phyloP scores from a whole-genome alignment of 352 stramenopile genomes.

The Phytophthora constricta region DNA sequence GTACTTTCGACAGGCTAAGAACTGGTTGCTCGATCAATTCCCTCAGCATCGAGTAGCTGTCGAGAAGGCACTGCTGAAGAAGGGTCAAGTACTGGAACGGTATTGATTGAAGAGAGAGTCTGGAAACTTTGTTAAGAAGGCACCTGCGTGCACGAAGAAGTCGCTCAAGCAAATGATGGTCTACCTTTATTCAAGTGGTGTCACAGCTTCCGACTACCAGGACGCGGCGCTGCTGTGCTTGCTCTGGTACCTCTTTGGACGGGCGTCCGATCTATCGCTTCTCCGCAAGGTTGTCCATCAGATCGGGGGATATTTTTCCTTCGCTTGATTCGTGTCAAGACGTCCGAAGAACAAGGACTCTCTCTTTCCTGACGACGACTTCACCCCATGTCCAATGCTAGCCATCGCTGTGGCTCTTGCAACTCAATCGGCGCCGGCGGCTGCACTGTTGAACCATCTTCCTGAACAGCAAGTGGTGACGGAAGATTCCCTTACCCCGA shows the following conservation, averaged over 20 bases:
- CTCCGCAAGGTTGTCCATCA: constrained; percentile 14
- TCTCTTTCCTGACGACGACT: constrained; percentile 26
- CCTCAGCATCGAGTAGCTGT: no score
- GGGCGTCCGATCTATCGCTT: constrained; percentile 25
- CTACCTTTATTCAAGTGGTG: constrained; percentile 34
- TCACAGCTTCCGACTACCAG: constrained; percentile 29
- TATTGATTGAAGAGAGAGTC: constrained; percentile 22
- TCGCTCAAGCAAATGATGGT: constrained; percentile 18
- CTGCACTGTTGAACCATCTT: constrained; percentile 14
- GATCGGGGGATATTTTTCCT: constrained; percentile 15
- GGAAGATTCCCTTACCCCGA: not conserved
- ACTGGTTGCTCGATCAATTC: constrained; percentile 6
- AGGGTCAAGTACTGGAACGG: not conserved
- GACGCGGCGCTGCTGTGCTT: constrained; percentile 33
- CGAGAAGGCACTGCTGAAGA: constrained; percentile 5
- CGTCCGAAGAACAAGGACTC: constrained; percentile 28
- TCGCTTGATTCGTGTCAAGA: constrained; percentile 40
- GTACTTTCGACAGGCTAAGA: constrained; percentile 9
- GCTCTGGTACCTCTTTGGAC: constrained; percentile 40
- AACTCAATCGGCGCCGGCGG: constrained; percentile 9
- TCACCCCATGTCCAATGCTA: constrained; percentile 26
- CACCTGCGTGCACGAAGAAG: constrained; percentile 28
- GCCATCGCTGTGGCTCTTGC: constrained; percentile 23
- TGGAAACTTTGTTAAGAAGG: constrained; percentile 35
- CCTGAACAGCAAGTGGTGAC: not conserved